These are phyloP conservation scores for Pseudogymnoascus sp. DNA, from an alignment of 2,329 filamentous ascomycete species.

Conservation along the genomic window DNA sequence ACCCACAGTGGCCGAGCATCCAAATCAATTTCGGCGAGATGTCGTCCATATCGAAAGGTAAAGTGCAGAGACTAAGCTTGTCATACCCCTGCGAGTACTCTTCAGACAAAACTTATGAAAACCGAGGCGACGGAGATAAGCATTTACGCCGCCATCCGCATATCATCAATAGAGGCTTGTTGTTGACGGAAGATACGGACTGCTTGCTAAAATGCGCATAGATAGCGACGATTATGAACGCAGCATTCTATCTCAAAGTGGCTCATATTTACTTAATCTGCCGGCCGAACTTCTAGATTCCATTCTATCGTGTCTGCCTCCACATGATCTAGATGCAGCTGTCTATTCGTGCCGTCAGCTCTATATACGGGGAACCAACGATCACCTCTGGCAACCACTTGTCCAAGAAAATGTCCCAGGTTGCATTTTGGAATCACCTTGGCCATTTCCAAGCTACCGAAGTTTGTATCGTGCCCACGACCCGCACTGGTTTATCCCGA, in stretches of 20 bases:
- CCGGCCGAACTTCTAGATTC: conserved; percentile 67
- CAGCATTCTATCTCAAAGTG: neutral
- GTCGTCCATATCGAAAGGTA: neutral
- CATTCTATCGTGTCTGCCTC: conserved; percentile 59
- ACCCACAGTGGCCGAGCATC: neutral
- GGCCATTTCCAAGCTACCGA: conserved; percentile 55
- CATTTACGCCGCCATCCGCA: neutral
- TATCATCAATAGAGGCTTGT: neutral
- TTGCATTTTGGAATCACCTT: conserved; percentile 41
- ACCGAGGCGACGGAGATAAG: neutral
- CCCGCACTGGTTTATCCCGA: conserved; percentile 75
- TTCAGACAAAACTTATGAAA: too few species aligned
- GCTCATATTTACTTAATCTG: conserved; percentile 42
- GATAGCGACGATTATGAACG: neutral
- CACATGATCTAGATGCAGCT: conserved; percentile 53
- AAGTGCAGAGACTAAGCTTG: neutral
- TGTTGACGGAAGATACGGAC: neutral
- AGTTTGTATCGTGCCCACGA: conserved; percentile 68
- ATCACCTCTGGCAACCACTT: conserved; percentile 63
- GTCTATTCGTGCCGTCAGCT: conserved; percentile 56
- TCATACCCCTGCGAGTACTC: neutral
- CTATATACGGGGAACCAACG: conserved; percentile 50
- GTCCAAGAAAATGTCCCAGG: conserved; percentile 62
- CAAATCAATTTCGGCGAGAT: neutral
- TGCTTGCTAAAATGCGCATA: neutral